Conservation (phyloP, 2,329 filamentous ascomycete genomes). For the Phialemonium atrogriseum region DNA sequence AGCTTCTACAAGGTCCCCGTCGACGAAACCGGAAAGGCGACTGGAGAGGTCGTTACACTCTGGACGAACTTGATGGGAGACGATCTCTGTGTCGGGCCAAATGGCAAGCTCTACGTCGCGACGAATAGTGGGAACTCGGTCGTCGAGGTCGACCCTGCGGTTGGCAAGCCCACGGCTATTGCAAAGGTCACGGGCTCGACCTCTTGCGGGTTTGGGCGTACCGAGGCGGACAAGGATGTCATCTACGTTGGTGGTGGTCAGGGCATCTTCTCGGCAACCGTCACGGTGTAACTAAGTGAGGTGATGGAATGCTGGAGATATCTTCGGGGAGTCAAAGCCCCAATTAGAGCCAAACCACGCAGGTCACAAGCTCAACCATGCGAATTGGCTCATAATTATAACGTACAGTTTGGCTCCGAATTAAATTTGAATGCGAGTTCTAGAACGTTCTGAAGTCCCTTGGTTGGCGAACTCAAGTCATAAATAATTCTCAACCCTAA, state of each 20-base stretch:
- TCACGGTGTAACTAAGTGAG: conserved; percentile 12
- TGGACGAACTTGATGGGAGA: conserved; percentile 25
- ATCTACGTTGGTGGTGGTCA: conserved; percentile 19
- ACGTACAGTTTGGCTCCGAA: no score
- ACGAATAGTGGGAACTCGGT: conserved; percentile 21
- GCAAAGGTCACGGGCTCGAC: conserved; percentile 19
- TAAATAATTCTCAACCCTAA: no score
- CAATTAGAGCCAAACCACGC: no score
- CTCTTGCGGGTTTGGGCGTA: conserved; percentile 20
- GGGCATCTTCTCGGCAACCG: conserved; percentile 15
- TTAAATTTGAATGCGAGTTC: no score
- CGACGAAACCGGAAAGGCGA: conserved; percentile 18
- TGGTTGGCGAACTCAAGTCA: no score
- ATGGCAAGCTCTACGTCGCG: conserved; percentile 21
- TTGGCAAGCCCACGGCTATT: conserved; percentile 15
- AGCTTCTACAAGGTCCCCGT: conserved; percentile 23
- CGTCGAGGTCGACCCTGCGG: conserved; percentile 20
- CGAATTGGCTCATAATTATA: no score
- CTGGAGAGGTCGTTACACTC: conserved; percentile 16
- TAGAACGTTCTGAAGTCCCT: no score
- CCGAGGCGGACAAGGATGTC: conserved; percentile 18
- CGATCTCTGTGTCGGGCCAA: conserved; percentile 22
- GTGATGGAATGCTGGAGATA: no score
- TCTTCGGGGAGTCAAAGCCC: no score
- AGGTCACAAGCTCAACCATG: no score